These are phyloP conservation scores for Scheffersomyces titani DNA, from an alignment of 1,139 yeast genomes.

Conservation along the genomic window DNA sequence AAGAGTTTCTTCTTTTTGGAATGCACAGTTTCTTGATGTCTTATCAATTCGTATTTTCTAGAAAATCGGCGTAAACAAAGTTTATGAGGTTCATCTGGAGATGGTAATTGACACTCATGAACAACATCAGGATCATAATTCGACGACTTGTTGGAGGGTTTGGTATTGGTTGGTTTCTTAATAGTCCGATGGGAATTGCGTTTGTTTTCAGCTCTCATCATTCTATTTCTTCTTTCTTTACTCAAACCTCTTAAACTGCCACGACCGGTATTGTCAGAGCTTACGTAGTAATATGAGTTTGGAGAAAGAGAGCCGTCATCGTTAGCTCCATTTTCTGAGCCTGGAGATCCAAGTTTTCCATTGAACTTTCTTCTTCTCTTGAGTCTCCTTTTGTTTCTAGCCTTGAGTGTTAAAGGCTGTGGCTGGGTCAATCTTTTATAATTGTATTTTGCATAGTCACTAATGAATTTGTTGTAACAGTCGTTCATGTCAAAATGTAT, in stretches of 20 bases:
- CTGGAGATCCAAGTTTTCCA: constrained; percentile 5
- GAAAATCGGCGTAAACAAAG: constrained; percentile 84
- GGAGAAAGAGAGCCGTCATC: constrained; percentile 11
- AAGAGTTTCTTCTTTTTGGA: constrained; percentile 83
- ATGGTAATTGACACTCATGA: constrained; percentile 50
- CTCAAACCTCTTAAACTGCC: constrained; percentile 23
- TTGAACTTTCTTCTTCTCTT: constrained; percentile 2
- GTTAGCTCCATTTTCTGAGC: constrained; percentile 5
- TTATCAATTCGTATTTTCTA: constrained; percentile 87
- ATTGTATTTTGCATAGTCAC: constrained; percentile 34
- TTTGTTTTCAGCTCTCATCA: constrained; percentile 27
- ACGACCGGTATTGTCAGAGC: constrained; percentile 24
- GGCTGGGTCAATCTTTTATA: constrained; percentile 19
- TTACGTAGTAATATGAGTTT: constrained; percentile 21
- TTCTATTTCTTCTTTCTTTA: constrained; percentile 22
- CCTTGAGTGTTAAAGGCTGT: constrained; percentile 10
- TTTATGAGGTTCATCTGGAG: constrained; percentile 51
- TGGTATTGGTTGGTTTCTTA: constrained; percentile 24
- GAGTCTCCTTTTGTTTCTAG: constrained; percentile 13
- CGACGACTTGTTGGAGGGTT: constrained; percentile 37
- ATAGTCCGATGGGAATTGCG: constrained; percentile 30
- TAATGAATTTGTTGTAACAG: constrained; percentile 38
- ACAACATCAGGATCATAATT: constrained; percentile 53
- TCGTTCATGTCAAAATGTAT: constrained; percentile 44
- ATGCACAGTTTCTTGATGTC: constrained; percentile 97